phyloP scores from a whole-genome alignment of 257 asterid genomes.

The Plantago major region DNA sequence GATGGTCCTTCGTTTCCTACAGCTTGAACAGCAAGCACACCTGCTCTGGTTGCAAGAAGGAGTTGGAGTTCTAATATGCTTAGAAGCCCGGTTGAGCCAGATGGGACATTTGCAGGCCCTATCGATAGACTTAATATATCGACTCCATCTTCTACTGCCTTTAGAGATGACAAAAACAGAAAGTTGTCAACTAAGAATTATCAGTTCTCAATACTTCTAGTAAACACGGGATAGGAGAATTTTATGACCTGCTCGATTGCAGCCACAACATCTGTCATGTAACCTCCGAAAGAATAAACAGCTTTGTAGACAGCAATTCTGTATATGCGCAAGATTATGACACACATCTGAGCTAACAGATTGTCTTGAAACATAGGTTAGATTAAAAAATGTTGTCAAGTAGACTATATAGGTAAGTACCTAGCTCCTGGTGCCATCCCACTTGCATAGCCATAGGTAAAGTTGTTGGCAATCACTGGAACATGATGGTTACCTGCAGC shows the following conservation, averaged over 20 bases:
- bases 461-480: conserved; percentile 44
- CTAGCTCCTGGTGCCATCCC: conserved; percentile 88
- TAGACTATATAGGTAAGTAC: conserved; percentile 23
- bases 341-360: not conserved
- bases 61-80: conserved; percentile 57
- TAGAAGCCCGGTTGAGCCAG: conserved; percentile 52
- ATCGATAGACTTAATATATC: conserved; percentile 66
- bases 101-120: conserved; percentile 56
- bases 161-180: conserved; percentile 9
- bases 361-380: not conserved
- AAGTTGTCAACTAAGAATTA: not conserved
- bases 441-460: conserved; percentile 59
- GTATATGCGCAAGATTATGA: conserved; percentile 8
- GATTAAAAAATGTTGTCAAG: not conserved
- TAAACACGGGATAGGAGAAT: not conserved
- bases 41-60: conserved; percentile 56
- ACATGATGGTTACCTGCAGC: conserved; percentile 65
- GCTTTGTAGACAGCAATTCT: conserved; percentile 75
- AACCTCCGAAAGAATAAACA: conserved; percentile 54
- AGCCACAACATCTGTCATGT: conserved; percentile 73
- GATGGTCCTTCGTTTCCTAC: conserved; percentile 73
- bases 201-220: too few relatives aligned
- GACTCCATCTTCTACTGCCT: conserved; percentile 86
- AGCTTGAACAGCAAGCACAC: conserved; percentile 67
- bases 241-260: conserved; percentile 62